Conservation (phyloP, 176 grass and related monocot species). For the Zea mays region Zm-B73-REFERENCE-NAM-5.0 NC_050098.1:144019501-144020000, state of each 20-base stretch:
- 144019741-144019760: conserved; percentile 57
- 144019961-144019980: not conserved
- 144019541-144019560: too few relatives aligned
- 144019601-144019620: not conserved
- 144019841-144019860: conserved; percentile 87
- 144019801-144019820: conserved; percentile 59
- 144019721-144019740: conserved; percentile 72
- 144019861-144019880: conserved; percentile 67
- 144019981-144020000: not conserved
- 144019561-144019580: too few relatives aligned
- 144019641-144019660: not conserved
- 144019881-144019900: not conserved
- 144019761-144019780: conserved; percentile 53
- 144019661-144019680: conserved; percentile 37
- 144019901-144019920: conserved; percentile 8
- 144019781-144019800: conserved; percentile 63
- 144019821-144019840: conserved; percentile 75
- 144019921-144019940: conserved; percentile 3
- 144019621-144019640: not conserved
- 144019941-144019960: not conserved
- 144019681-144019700: conserved; percentile 91
- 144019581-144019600: too few relatives aligned
- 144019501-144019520: too few relatives aligned
- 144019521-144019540: too few relatives aligned
- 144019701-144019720: conserved; percentile 84